Conservation (phyloP, 177 flowering plant species). For the Vitis hybrid region DNA sequence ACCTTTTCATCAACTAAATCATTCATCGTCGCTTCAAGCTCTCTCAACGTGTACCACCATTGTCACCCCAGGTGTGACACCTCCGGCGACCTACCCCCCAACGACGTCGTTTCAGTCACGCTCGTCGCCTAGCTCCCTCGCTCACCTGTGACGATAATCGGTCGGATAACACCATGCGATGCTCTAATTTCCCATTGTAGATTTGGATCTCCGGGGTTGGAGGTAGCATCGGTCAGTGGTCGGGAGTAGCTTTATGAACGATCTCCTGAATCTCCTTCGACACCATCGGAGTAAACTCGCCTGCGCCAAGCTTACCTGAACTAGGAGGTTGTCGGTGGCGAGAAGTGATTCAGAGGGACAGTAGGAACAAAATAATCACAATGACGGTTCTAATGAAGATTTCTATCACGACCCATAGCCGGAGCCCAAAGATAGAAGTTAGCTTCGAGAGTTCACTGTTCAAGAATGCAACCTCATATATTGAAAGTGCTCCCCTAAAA, state of each 20-base stretch:
- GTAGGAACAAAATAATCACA: constrained; percentile 72
- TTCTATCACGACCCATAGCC: constrained; percentile 81
- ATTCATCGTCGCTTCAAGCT: constrained; percentile 83
- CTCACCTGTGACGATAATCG: constrained; percentile 55
- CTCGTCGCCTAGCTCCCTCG: constrained; percentile 70
- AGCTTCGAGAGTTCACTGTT: no score
- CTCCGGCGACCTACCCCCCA: constrained; percentile 52
- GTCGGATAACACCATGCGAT: constrained; percentile 79
- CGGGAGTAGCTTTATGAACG: constrained; percentile 34
- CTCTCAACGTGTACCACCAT: no score
- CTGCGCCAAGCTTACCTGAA: constrained; percentile 1
- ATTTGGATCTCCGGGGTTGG: constrained; percentile 76
- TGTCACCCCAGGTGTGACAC: constrained; percentile 97
- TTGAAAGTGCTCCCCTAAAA: no score
- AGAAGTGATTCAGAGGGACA: constrained; percentile 75
- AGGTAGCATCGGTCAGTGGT: constrained; percentile 24
- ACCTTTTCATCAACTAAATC: constrained; percentile 86
- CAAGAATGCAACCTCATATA: no score
- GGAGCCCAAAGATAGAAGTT: constrained; percentile 56
- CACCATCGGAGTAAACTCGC: constrained; percentile 45
- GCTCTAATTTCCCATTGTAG: constrained; percentile 77
- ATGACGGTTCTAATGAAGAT: constrained; percentile 72
- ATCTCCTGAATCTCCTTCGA: constrained; percentile 87
- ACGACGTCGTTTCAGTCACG: constrained; percentile 53
- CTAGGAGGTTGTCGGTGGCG: constrained; percentile 39